A percentile compares a stretch with the other conserved stretches of the same genome.
phyloP scores from a whole-genome alignment of 805 yeast genomes.

The Nakazawaea wickerhamii region DNA sequence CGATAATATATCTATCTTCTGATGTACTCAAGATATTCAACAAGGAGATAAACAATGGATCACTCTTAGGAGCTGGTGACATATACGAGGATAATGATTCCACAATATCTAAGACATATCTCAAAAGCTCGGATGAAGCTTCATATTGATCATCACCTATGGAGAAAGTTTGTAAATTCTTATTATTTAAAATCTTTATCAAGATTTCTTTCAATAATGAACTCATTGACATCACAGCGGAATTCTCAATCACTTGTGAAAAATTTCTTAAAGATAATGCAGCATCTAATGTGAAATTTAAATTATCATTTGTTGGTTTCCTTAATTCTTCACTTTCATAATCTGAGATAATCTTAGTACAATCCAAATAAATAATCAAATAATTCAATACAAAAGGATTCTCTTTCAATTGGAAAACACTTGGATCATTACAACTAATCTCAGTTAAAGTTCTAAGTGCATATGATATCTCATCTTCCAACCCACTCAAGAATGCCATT shows the following conservation, averaged over 20 bases:
- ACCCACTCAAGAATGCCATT: conserved; percentile 62
- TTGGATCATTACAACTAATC: conserved; percentile 34
- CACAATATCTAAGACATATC: conserved; percentile 69
- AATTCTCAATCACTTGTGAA: conserved; percentile 77
- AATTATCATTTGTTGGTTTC: conserved; percentile 7
- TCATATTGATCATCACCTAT: conserved; percentile 24
- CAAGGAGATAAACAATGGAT: conserved; percentile 57
- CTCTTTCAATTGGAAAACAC: conserved; percentile 34
- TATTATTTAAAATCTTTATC: conserved; percentile 33
- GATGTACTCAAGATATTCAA: conserved; percentile 43
- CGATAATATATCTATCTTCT: conserved; percentile 63
- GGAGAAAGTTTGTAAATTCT: conserved; percentile 21
- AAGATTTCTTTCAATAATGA: conserved; percentile 42
- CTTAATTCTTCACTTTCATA: conserved; percentile 8
- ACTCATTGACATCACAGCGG: conserved; percentile 64
- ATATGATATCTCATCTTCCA: conserved; percentile 67
- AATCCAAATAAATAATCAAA: conserved; percentile 29
- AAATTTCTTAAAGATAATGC: conserved; percentile 73
- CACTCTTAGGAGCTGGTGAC: conserved; percentile 68
- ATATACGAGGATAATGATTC: conserved; percentile 82
- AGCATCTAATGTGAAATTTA: conserved; percentile 32
- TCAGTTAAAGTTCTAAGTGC: conserved; percentile 53
- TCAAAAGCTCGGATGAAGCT: conserved; percentile 51
- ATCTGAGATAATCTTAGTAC: conserved; percentile 10
- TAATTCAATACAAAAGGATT: conserved; percentile 37